These are phyloP conservation scores for Helicostylum pulchrum DNA, from an alignment of 192 early-diverging fungal species.

Conservation along the genomic window DNA sequence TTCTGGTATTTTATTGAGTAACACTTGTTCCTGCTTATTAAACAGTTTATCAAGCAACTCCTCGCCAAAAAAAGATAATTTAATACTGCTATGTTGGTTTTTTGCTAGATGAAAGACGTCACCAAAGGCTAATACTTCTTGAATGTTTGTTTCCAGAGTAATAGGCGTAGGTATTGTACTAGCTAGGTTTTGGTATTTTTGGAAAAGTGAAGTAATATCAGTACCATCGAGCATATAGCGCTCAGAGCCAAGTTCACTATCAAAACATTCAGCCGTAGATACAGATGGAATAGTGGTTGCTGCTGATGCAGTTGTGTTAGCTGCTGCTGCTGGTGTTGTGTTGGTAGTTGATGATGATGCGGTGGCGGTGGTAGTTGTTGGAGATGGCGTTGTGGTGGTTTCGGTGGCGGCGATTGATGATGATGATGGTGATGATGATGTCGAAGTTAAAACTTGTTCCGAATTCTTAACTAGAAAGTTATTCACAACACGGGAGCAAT, in stretches of 20 bases:
- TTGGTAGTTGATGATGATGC: too few species aligned
- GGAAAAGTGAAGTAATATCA: constrained; percentile 12
- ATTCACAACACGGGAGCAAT: neutral
- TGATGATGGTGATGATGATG: neutral
- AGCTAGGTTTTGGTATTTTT: constrained; percentile 2
- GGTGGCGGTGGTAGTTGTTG: too few species aligned
- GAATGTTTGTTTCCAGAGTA: constrained; percentile 6
- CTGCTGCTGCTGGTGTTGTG: too few species aligned
- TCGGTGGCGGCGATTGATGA: neutral
- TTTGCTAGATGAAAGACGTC: constrained; percentile 12
- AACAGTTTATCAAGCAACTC: constrained; percentile 3
- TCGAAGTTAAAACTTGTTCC: neutral
- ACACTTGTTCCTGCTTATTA: neutral
- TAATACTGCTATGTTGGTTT: constrained; percentile 6
- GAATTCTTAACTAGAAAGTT: constrained; percentile 3
- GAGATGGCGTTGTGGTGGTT: neutral
- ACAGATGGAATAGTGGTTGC: too few species aligned
- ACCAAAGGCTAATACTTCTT: constrained; percentile 15
- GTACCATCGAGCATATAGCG: too few species aligned
- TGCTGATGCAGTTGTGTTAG: too few species aligned
- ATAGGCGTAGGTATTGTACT: constrained; percentile 4
- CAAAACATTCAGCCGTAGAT: too few species aligned
- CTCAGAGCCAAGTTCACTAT: too few species aligned
- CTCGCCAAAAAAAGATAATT: neutral
- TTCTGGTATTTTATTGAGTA: constrained; percentile 4